Percentiles rank a stretch among this genome's conserved stretches.
These are phyloP conservation scores for Aspergillus texensis DNA, from an alignment of 2,329 filamentous ascomycete species.

Conservation along the genomic window DNA sequence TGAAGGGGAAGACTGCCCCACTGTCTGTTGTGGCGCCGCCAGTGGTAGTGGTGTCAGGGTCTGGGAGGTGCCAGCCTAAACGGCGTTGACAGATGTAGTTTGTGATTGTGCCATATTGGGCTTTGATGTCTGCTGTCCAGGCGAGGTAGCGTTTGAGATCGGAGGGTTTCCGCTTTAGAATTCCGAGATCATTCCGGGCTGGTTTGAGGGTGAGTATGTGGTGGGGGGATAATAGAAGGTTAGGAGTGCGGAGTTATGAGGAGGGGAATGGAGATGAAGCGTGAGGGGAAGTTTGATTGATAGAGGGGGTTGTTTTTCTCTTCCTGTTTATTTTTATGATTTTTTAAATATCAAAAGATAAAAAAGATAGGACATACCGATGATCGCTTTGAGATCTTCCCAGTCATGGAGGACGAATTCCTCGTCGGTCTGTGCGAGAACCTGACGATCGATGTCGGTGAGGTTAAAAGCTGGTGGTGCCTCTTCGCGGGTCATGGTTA, in stretches of 20 bases:
- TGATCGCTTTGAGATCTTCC: slow-evolving; percentile 55
- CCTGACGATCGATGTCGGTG: slow-evolving; percentile 52
- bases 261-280: slow-evolving; percentile 8
- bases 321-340: neutral
- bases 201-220: slow-evolving; percentile 7
- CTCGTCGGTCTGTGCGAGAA: slow-evolving; percentile 55
- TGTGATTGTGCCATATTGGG: slow-evolving; percentile 58
- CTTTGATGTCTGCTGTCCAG: slow-evolving; percentile 59
- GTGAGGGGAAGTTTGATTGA: slow-evolving; percentile 6
- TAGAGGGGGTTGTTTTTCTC: neutral
- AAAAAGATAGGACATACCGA: slow-evolving; percentile 44
- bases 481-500: slow-evolving; percentile 16
- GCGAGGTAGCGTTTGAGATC: slow-evolving; percentile 62
- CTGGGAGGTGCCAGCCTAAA: slow-evolving; percentile 53
- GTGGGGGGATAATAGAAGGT: slow-evolving; percentile 15
- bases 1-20: slow-evolving; percentile 44
- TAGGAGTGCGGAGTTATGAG: slow-evolving; percentile 2
- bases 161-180: slow-evolving; percentile 61
- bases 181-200: slow-evolving; percentile 56
- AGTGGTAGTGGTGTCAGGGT: slow-evolving; percentile 22
- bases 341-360: neutral
- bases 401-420: slow-evolving; percentile 56
- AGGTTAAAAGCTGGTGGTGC: slow-evolving; percentile 48
- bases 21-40: slow-evolving; percentile 25
- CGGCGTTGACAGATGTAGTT: slow-evolving; percentile 60